phyloP scores from a whole-genome alignment of 352 stramenopile genomes.

The Globisporangium viniferum region DNA sequence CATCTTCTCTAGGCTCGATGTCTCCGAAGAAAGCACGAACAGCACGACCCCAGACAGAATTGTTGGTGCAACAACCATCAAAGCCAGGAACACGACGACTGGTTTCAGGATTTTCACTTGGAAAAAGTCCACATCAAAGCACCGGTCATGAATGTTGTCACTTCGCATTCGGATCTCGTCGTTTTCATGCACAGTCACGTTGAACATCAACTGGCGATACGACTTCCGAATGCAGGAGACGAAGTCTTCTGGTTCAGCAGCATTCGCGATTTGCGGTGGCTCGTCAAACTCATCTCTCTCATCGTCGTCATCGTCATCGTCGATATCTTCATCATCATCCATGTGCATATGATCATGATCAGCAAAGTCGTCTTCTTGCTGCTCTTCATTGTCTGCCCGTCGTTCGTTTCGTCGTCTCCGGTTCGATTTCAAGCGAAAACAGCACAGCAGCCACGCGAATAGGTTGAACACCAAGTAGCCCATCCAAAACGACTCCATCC shows the following conservation, averaged over 20 bases:
- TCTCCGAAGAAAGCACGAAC: conserved; percentile 34
- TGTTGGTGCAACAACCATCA: conserved; percentile 53
- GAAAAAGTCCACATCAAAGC: conserved; percentile 73
- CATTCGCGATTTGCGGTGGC: conserved; percentile 4
- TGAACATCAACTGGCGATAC: conserved; percentile 72
- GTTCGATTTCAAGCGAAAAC: conserved; percentile 49
- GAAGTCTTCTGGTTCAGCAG: conserved; percentile 34
- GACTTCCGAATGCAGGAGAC: conserved; percentile 52
- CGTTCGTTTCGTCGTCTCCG: conserved; percentile 36
- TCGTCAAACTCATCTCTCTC: conserved; percentile 20
- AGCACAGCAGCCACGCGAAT: conserved; percentile 71
- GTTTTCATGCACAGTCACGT: conserved; percentile 67
- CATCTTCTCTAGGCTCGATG: conserved; percentile 40
- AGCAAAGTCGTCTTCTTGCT: conserved; percentile 15
- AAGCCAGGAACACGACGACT: conserved; percentile 39
- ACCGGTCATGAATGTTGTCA: conserved; percentile 61
- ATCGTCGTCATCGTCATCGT: conserved; percentile 35
- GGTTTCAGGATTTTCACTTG: conserved; percentile 58
- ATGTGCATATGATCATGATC: conserved; percentile 37
- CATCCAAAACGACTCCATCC: conserved; percentile 69
- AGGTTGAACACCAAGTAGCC: conserved; percentile 78
- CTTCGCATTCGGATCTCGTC: conserved; percentile 52
- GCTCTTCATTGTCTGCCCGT: conserved; percentile 17
- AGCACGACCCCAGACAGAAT: conserved; percentile 44
- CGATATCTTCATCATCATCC: conserved; percentile 37